Base-by-base conservation (phyloP, 176 grass and related monocot species). In the Juncus inflexus region DNA sequence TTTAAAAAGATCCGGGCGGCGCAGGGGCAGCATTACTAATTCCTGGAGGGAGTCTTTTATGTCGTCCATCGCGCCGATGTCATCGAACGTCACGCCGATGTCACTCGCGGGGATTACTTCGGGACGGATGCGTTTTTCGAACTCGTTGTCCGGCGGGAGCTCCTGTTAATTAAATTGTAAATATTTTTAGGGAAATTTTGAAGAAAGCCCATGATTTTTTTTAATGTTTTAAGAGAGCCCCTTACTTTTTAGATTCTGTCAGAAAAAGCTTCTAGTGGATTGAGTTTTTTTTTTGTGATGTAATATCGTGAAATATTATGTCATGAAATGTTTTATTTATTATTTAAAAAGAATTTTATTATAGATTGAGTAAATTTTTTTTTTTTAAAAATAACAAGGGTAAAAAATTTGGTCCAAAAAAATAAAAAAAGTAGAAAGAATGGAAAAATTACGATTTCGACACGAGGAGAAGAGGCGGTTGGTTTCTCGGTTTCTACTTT, bases 41-140 rank as follows among this genome's bases (percentile, higher is more conserved):
- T 99, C 95, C 61, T 94, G 95, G 64, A 99, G 83, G 1, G 95
- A 99, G 55, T 99, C 95, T 72, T 99, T 99, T 62, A 94, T 99
- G 40, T 99, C 95, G 54, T 80, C 74, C 56, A 99, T 61, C 9
- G 95, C 89, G 62, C 95, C 95, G 62, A 99, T 94, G 59, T 99
- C 95, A 78, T 99, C 86, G 59, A 99, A 99, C 45, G 85, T 94
- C 53, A 99, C 89, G 61, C 95, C 95, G 69, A 94, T 83, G 43
- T 99, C 86, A 82, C 42, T 78, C 0, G 95, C 83, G 65, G 86
- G 95, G 75, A 94, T 94, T 37, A 99, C 89, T 81, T 94, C 89
- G 43, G 89, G 86, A 35, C 95, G 86, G 65, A 99, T 85, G 10
- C 89, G 85, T 69, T 99, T 99, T 62, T 99, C 95, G 80, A 90